phyloP scores from a whole-genome alignment of 495 filamentous ascomycete species.

The Cryomyces minteri region DNA sequence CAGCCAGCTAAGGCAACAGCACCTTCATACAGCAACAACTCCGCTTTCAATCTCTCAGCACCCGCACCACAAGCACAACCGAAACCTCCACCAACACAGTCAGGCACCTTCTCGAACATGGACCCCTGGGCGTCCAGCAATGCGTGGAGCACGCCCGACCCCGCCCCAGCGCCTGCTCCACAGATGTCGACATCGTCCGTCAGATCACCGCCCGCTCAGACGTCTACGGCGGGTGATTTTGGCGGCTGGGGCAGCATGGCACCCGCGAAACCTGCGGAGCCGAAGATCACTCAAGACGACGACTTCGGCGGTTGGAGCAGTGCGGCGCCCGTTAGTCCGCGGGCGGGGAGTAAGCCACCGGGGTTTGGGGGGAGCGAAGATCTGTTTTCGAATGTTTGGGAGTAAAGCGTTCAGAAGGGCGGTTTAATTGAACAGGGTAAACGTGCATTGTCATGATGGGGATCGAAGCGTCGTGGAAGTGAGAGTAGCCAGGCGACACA shows the following conservation, averaged over 20 bases:
- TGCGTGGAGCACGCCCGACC: constrained; percentile 18
- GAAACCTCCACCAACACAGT: constrained; percentile 10
- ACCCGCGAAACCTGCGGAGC: constrained; percentile 1
- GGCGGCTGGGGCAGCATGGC: neutral
- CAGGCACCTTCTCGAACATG: constrained; percentile 24
- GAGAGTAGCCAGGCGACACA: too few species aligned
- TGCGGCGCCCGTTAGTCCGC: constrained; percentile 23
- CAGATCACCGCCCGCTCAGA: neutral
- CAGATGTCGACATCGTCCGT: neutral
- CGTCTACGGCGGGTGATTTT: neutral
- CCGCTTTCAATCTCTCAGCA: constrained; percentile 68
- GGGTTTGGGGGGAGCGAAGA: constrained; percentile 36
- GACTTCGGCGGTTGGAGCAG: constrained; percentile 91
- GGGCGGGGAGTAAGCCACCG: constrained; percentile 6
- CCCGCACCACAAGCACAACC: constrained; percentile 20
- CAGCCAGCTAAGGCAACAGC: constrained; percentile 18
- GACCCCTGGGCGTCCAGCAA: constrained; percentile 29
- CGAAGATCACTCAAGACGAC: constrained; percentile 53
- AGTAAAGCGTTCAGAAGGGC: constrained; percentile 23
- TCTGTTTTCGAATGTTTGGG: constrained; percentile 89
- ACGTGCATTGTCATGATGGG: too few species aligned
- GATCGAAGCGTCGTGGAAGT: too few species aligned
- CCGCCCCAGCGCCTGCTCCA: constrained; percentile 2
- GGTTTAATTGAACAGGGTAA: too few species aligned
- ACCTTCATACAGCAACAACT: constrained; percentile 29